These are phyloP conservation scores for Prosopis cineraria DNA, from an alignment of 306 rosid species.

Conservation along the genomic window DNA sequence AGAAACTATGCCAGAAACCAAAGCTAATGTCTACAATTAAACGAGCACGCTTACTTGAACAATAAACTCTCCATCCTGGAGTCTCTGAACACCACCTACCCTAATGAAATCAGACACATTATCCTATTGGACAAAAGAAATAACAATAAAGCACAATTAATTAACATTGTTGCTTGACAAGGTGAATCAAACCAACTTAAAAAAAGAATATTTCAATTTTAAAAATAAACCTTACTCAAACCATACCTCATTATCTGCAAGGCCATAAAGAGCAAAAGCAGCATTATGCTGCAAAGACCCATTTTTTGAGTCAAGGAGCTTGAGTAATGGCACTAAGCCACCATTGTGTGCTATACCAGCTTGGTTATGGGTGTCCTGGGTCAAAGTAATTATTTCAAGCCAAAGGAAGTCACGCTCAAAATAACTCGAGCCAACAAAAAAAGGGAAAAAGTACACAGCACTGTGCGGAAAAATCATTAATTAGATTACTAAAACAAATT, in stretches of 20 bases:
- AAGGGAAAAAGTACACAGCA: conserved; percentile 9
- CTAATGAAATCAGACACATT: conserved; percentile 95
- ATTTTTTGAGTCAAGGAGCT: conserved; percentile 97
- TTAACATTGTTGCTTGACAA: conserved; percentile 35
- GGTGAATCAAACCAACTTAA: conserved; percentile 27
- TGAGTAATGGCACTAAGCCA: conserved; percentile 84
- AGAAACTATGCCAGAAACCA: conserved; percentile 22
- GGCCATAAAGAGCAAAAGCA: conserved; percentile 97
- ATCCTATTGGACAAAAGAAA: conserved; percentile 65
- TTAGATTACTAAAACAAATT: conserved; percentile 14
- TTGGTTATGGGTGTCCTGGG: conserved; percentile 93
- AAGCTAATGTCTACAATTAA: not conserved
- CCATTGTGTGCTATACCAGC: conserved; percentile 98
- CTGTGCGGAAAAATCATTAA: conserved; percentile 4
- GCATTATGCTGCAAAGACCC: conserved; percentile 99
- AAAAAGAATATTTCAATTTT: conserved; percentile 18
- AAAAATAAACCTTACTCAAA: conserved; percentile 22
- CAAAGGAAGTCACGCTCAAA: conserved; percentile 16
- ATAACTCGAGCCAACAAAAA: conserved; percentile 1
- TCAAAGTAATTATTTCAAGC: conserved; percentile 31
- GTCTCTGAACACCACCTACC: conserved; percentile 95
- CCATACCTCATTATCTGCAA: conserved; percentile 94
- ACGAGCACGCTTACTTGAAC: conserved; percentile 73
- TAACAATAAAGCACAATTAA: conserved; percentile 34
- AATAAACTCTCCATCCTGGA: conserved; percentile 97